Conservation (phyloP, 805 yeast genomes). For the Metschnikowia lachancei region DNA sequence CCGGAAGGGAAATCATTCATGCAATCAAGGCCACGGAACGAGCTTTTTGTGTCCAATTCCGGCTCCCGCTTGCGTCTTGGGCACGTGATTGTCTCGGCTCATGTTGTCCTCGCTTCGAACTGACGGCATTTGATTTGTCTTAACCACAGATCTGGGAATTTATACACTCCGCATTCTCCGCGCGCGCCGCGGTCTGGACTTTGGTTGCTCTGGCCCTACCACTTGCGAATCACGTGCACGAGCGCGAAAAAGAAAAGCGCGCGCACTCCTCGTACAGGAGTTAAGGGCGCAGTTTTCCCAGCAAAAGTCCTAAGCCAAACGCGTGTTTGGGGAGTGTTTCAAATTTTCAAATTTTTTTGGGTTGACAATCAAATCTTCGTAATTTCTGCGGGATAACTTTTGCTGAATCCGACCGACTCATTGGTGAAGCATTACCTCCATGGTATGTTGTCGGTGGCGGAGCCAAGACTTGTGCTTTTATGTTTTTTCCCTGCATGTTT, state of each 20-base stretch:
- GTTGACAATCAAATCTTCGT: too few relatives aligned
- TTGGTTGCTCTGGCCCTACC: slow-evolving; percentile 4
- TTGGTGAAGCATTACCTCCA: too few relatives aligned
- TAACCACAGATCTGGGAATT: slow-evolving; percentile 2
- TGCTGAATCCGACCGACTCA: too few relatives aligned
- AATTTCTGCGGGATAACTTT: too few relatives aligned
- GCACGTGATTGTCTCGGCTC: slow-evolving; percentile 8
- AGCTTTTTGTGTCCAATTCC: slow-evolving; percentile 1
- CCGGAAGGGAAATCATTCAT: background rate
- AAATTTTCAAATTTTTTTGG: background rate
- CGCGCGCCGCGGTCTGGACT: slow-evolving; percentile 7
- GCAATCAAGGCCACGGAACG: background rate
- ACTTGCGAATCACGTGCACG: slow-evolving; percentile 7
- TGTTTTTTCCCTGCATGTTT: too few relatives aligned
- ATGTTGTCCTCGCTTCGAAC: background rate
- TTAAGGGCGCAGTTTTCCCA: slow-evolving; percentile 4
- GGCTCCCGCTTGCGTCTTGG: slow-evolving; percentile 3
- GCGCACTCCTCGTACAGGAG: slow-evolving; percentile 7
- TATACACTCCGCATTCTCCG: background rate
- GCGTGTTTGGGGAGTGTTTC: background rate
- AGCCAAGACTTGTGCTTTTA: too few relatives aligned
- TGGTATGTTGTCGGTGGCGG: too few relatives aligned
- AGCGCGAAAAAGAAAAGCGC: too few relatives aligned
- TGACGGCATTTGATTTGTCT: slow-evolving; percentile 1
- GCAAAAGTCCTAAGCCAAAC: background rate